Evolutionary conservation across 2,329 filamentous ascomycete species (phyloP).

Genomic region (Sarocladium oryzae): DNA sequence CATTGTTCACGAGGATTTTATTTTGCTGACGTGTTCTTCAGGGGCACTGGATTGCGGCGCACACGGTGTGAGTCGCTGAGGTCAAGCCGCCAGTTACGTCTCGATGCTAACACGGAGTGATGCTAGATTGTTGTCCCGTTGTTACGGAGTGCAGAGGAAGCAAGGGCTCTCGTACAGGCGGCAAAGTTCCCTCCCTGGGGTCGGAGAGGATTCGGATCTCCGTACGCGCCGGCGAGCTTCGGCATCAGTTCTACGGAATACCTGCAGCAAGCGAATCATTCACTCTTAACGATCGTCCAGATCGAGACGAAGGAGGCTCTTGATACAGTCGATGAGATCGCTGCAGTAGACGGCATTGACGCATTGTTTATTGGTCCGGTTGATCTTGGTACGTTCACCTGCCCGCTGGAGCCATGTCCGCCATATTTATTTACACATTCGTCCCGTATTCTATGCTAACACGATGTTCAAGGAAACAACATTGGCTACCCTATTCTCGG

Average conservation of each 20-base stretch:
- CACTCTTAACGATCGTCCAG: constrained; percentile 58
- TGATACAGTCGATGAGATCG: constrained; percentile 54
- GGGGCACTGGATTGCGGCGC: constrained; percentile 45
- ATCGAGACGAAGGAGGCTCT: constrained; percentile 61
- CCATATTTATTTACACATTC: neutral
- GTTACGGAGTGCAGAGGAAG: constrained; percentile 36
- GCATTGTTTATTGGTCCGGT: constrained; percentile 61
- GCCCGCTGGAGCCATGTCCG: no score
- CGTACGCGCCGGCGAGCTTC: constrained; percentile 37
- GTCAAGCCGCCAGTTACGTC: no score
- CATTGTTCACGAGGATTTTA: neutral
- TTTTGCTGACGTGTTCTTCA: constrained; percentile 12
- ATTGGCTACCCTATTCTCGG: constrained; percentile 57
- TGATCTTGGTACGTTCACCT: constrained; percentile 42
- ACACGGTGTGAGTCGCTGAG: constrained; percentile 36
- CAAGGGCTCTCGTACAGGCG: constrained; percentile 36
- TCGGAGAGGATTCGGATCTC: constrained; percentile 42
- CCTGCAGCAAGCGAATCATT: constrained; percentile 41
- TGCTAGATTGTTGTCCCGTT: constrained; percentile 39
- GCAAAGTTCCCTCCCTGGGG: constrained; percentile 46
- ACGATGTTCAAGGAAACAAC: constrained; percentile 40
- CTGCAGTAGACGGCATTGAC: constrained; percentile 52
- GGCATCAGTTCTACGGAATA: constrained; percentile 40
- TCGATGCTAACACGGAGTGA: no score
- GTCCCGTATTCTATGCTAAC: no score